phyloP scores from a whole-genome alignment of 2,329 filamentous ascomycete genomes.

The Metarhizium anisopliae region DNA sequence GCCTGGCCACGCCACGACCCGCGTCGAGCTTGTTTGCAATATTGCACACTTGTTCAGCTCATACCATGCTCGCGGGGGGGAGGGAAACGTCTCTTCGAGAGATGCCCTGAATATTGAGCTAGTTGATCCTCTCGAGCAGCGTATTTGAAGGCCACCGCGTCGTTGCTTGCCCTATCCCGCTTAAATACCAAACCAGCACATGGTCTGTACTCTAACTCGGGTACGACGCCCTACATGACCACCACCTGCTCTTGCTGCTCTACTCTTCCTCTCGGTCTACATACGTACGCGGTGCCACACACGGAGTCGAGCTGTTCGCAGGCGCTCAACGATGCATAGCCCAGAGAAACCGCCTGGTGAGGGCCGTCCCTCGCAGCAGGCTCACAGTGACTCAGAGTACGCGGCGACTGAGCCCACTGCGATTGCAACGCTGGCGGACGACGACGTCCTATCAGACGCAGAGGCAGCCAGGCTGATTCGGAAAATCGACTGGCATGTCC shows the following conservation, averaged over 20 bases:
- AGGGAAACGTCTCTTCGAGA: not conserved
- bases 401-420: not conserved
- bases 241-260: too few relatives aligned
- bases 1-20: not conserved
- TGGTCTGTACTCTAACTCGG: too few relatives aligned
- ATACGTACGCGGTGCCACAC: not conserved
- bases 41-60: not conserved
- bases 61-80: not conserved
- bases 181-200: too few relatives aligned
- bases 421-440: not conserved
- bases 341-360: not conserved
- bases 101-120: not conserved
- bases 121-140: not conserved
- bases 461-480: conserved; percentile 3
- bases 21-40: not conserved
- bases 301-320: not conserved
- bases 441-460: not conserved
- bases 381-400: not conserved
- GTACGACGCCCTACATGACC: too few relatives aligned
- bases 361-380: not conserved
- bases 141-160: not conserved
- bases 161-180: not conserved
- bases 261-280: not conserved
- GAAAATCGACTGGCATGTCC: conserved; percentile 2
- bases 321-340: not conserved